Evolutionary conservation across 495 filamentous ascomycete species (phyloP).

Genomic region (Podospora pseudoanserina): DNA sequence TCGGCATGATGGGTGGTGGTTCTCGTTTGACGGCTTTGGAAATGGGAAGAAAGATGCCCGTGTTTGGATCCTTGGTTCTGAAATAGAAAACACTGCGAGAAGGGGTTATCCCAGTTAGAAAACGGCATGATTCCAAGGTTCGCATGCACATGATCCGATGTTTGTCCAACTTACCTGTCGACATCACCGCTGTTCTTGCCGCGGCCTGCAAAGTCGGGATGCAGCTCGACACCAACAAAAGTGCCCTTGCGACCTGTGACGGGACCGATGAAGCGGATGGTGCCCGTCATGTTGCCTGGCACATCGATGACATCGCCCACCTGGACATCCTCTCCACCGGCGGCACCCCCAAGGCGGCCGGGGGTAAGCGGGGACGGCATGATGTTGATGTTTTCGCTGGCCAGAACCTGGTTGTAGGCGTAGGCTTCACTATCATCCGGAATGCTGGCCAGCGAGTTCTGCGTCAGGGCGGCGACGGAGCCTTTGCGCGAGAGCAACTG

Average conservation of each 20-base stretch:
- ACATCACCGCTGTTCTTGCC: constrained; percentile 98
- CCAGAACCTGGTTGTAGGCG: constrained; percentile 50
- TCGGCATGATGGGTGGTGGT: constrained; percentile 55
- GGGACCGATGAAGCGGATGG: constrained; percentile 79
- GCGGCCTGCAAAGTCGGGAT: constrained; percentile 68
- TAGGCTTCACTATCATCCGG: constrained; percentile 60
- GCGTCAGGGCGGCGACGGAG: constrained; percentile 61
- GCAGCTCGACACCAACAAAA: constrained; percentile 94
- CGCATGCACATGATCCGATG: background rate
- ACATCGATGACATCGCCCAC: constrained; percentile 92
- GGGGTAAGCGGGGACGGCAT: constrained; percentile 34
- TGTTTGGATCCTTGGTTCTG: constrained; percentile 66
- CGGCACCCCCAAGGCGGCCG: constrained; percentile 28
- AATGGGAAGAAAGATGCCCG: constrained; percentile 92
- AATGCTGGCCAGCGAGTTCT: constrained; percentile 54
- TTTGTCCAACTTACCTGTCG: constrained; percentile 68
- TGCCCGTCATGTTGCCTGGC: constrained; percentile 89
- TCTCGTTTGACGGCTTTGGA: constrained; percentile 73
- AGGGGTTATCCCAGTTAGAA: constrained; percentile 14
- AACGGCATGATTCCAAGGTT: background rate
- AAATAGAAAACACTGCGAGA: constrained; percentile 71
- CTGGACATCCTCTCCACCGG: constrained; percentile 46
- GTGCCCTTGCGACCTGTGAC: constrained; percentile 86
- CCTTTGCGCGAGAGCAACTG: constrained; percentile 59
- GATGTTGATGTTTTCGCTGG: constrained; percentile 29